phyloP scores from a whole-genome alignment of 495 filamentous ascomycete species.

The Aspergillus sparsus region DNA sequence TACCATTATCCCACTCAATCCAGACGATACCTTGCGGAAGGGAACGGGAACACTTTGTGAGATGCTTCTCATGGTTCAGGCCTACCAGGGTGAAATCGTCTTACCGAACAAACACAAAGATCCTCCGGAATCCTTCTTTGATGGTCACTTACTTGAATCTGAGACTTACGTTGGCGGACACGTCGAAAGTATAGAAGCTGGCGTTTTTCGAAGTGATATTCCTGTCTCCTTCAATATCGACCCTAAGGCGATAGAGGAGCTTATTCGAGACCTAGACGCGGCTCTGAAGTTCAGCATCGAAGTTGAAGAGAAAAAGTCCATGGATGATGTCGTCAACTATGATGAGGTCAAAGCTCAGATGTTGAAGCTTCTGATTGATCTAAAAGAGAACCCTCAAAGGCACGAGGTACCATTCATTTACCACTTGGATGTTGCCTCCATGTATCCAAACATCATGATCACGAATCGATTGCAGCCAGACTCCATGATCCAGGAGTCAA shows the following conservation, averaged over 20 bases:
- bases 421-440: conserved; percentile 96
- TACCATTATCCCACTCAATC: conserved; percentile 90
- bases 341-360: conserved; percentile 91
- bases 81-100: conserved; percentile 87
- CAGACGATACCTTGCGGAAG: conserved; percentile 90
- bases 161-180: conserved; percentile 98
- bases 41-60: conserved; percentile 97
- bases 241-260: conserved; percentile 81
- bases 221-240: conserved; percentile 91
- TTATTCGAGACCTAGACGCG: conserved; percentile 82
- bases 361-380: conserved; percentile 62
- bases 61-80: conserved; percentile 98
- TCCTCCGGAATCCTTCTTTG: conserved; percentile 90
- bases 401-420: conserved; percentile 90
- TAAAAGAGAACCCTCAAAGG: conserved; percentile 80
- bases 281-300: conserved; percentile 89
- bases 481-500: conserved; percentile 95
- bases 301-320: conserved; percentile 90
- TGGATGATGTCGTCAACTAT: conserved; percentile 91
- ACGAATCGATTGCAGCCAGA: conserved; percentile 97
- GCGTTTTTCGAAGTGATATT: conserved; percentile 95
- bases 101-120: conserved; percentile 96
- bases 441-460: conserved; percentile 99
- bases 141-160: conserved; percentile 92
- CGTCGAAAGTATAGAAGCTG: conserved; percentile 98